Evolutionary conservation across 495 filamentous ascomycete genomes (phyloP).

Genomic region (Aspergillus ellipticus): DNA sequence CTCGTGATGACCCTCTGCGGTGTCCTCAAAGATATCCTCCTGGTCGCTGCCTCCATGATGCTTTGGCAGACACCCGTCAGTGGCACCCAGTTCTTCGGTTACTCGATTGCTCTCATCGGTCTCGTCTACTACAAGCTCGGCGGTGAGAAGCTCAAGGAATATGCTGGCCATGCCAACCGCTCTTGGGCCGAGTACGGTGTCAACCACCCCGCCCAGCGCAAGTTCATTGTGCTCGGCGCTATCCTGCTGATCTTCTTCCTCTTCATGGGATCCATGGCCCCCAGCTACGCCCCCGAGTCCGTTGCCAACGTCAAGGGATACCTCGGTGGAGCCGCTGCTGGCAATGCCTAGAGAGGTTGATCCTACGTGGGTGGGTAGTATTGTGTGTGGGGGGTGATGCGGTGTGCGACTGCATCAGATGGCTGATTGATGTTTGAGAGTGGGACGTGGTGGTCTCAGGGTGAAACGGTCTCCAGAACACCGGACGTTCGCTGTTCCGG

Average conservation of each 20-base stretch:
- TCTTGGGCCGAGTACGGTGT: slow-evolving; percentile 84
- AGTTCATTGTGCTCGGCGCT: slow-evolving; percentile 63
- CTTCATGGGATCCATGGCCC: slow-evolving; percentile 58
- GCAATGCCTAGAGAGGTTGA: slow-evolving; percentile 33
- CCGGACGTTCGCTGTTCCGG: background rate
- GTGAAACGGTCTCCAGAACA: background rate
- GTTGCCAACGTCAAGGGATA: slow-evolving; percentile 40
- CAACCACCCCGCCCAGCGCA: slow-evolving; percentile 68
- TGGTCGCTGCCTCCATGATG: slow-evolving; percentile 83
- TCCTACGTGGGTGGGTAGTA: background rate
- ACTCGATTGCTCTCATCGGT: slow-evolving; percentile 83
- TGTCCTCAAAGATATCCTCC: slow-evolving; percentile 96
- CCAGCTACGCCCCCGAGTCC: slow-evolving; percentile 40
- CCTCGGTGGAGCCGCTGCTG: slow-evolving; percentile 39
- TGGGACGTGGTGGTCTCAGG: background rate
- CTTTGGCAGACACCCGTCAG: slow-evolving; percentile 85
- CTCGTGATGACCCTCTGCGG: slow-evolving; percentile 96
- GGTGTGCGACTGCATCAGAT: background rate
- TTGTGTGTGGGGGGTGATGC: background rate
- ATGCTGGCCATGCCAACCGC: slow-evolving; percentile 63
- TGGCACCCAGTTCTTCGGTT: slow-evolving; percentile 86
- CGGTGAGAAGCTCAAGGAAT: slow-evolving; percentile 75
- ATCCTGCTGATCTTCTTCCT: slow-evolving; percentile 64
- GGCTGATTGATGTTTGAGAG: background rate
- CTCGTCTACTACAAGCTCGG: slow-evolving; percentile 98